phyloP scores from a whole-genome alignment of 2,329 filamentous ascomycete species.

The Scedosporium apiospermum region DNA sequence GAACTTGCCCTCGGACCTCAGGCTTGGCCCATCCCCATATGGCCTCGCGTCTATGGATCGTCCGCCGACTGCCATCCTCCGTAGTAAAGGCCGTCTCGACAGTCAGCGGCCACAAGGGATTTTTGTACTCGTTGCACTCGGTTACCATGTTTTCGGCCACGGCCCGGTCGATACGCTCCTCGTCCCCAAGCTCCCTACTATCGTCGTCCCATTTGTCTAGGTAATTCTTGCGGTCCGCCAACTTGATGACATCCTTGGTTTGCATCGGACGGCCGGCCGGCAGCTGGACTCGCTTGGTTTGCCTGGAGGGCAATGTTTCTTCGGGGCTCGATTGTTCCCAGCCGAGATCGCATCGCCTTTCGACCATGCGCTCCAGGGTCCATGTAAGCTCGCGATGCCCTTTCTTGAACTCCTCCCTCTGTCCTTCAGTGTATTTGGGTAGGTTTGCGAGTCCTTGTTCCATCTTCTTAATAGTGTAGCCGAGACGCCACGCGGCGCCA shows the following conservation, averaged over 20 bases:
- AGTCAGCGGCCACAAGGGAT: constrained; percentile 27
- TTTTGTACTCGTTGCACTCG: constrained; percentile 32
- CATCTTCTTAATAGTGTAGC: constrained; percentile 19
- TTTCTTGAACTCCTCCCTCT: constrained; percentile 4
- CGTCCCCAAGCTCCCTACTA: constrained; percentile 1
- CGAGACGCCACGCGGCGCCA: constrained; percentile 29
- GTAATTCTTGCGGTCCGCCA: constrained; percentile 19
- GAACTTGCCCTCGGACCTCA: constrained; percentile 12
- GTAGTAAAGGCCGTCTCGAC: not conserved
- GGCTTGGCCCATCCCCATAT: constrained; percentile 26
- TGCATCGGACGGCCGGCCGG: constrained; percentile 10
- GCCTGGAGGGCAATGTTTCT: too few relatives aligned
- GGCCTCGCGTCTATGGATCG: not conserved
- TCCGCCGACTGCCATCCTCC: not conserved
- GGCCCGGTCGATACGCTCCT: constrained; percentile 8
- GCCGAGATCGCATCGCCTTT: constrained; percentile 12
- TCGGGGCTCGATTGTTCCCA: not conserved
- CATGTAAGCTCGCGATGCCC: not conserved
- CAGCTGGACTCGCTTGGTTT: too few relatives aligned
- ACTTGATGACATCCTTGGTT: constrained; percentile 20
- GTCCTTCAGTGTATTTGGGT: constrained; percentile 7
- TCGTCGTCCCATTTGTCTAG: constrained; percentile 7
- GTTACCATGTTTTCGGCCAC: constrained; percentile 30
- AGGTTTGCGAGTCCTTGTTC: constrained; percentile 6
- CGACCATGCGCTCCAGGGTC: constrained; percentile 10